Evolutionary conservation across 768 basidiomycete species (phyloP).

Genomic region (Trametopsis cervina): DNA sequence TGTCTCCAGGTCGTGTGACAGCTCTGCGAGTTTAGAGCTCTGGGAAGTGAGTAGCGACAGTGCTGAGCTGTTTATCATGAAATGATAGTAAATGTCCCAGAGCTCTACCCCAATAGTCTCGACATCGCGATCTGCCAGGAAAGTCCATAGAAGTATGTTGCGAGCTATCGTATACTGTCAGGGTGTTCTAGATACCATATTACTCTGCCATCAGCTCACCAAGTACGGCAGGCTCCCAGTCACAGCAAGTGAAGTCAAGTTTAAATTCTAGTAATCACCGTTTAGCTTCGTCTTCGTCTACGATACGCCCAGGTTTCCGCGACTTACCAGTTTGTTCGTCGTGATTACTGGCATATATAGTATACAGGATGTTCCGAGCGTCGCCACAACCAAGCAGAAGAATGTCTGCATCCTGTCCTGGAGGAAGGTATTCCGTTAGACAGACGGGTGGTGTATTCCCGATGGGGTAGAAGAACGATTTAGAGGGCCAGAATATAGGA

Average conservation of each 20-base stretch:
- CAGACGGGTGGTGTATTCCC: slow-evolving; percentile 52
- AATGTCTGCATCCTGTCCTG: slow-evolving; percentile 40
- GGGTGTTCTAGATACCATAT: not conserved
- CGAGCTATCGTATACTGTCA: slow-evolving; percentile 29
- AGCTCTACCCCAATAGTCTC: slow-evolving; percentile 8
- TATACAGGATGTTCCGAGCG: slow-evolving; percentile 46
- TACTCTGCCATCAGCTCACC: slow-evolving; percentile 25
- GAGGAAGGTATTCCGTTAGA: slow-evolving; percentile 40
- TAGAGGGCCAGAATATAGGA: slow-evolving; percentile 36
- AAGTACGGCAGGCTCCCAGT: slow-evolving; percentile 40
- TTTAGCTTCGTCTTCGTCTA: not conserved
- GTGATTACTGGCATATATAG: slow-evolving; percentile 27
- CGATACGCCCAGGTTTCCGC: not conserved
- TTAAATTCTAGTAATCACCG: slow-evolving; percentile 15
- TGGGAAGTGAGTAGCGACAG: slow-evolving; percentile 30
- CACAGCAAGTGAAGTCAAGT: slow-evolving; percentile 46
- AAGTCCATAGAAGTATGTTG: slow-evolving; percentile 39
- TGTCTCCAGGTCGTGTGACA: slow-evolving; percentile 25
- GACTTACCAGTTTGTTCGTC: slow-evolving; percentile 16
- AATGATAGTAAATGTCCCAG: slow-evolving; percentile 46
- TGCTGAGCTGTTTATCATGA: slow-evolving; percentile 34
- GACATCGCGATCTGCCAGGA: slow-evolving; percentile 30
- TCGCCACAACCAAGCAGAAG: slow-evolving; percentile 55
- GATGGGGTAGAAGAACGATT: slow-evolving; percentile 47
- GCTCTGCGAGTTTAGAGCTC: slow-evolving; percentile 30